Conservation (phyloP, 2,329 filamentous ascomycete species). For the Ceratocystis variospora region DNA sequence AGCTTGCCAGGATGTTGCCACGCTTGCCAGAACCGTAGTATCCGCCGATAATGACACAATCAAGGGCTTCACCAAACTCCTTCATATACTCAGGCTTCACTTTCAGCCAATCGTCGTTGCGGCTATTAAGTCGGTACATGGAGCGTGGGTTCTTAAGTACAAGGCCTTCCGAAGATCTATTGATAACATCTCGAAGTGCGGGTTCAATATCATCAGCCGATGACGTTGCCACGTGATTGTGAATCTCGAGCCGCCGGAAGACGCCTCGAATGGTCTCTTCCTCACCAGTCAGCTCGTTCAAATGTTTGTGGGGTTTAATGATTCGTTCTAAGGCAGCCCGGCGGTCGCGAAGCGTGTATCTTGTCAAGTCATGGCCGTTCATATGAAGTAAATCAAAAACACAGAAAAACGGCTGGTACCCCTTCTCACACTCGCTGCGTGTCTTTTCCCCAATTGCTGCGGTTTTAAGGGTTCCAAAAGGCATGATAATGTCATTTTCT, state of each 20-base stretch:
- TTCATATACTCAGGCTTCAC: constrained; percentile 98
- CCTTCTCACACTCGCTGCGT: constrained; percentile 41
- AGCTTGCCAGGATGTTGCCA: constrained; percentile 71
- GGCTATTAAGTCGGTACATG: constrained; percentile 71
- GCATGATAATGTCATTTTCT: constrained; percentile 65
- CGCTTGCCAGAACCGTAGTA: constrained; percentile 82
- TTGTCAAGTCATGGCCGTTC: constrained; percentile 66
- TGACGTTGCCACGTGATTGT: constrained; percentile 53
- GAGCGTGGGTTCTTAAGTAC: constrained; percentile 90
- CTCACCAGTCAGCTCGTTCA: neutral
- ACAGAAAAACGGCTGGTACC: constrained; percentile 56
- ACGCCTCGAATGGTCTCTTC: constrained; percentile 48
- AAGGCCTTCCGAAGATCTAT: constrained; percentile 74
- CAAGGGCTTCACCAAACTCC: constrained; percentile 84
- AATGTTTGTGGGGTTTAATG: constrained; percentile 1
- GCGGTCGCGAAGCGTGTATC: constrained; percentile 71
- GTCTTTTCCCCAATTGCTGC: constrained; percentile 69
- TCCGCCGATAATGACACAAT: constrained; percentile 78
- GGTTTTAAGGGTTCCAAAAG: constrained; percentile 87
- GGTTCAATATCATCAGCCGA: constrained; percentile 63
- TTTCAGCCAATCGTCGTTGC: constrained; percentile 95
- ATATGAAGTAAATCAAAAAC: constrained; percentile 87
- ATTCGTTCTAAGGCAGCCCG: constrained; percentile 47
- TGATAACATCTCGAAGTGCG: constrained; percentile 66
- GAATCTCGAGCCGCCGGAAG: constrained; percentile 68